Evolutionary conservation across 139 green algal species (phyloP), one percentile per base, ranked within the genome.

Genomic region (Chloropicon primus): DNA sequence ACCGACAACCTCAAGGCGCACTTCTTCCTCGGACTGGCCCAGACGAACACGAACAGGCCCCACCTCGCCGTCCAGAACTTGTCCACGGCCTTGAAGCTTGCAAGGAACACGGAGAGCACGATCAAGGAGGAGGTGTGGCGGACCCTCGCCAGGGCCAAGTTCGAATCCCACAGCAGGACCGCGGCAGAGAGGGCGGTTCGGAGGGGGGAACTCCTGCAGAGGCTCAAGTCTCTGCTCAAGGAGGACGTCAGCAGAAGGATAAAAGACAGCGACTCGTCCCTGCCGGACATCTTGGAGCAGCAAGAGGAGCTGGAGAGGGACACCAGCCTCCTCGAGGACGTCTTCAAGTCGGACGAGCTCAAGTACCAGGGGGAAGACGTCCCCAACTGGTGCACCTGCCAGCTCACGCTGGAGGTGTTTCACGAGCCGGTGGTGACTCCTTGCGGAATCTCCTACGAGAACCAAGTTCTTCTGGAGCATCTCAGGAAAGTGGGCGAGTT

Each of bases 61-160:
- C 29, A 25, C 0, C 24, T 77, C 5, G 79, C 83, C 1, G 78
- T 80, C 1, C 21, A 28, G 1, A 84, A 89, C 77, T 74, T 89
- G 22, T 26, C 62, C 28, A 85, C 86, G 83, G 87, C 89, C 2
- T 77, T 91, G 24, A 87, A 92, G 25, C 28, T 79, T 2, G 89
- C 87, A 0, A 80, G 87, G 0, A 83, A 90, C 77, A 78, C 81
- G 27, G 83, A 85, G 21, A 87, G 91, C 82, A 72, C 2, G 27
- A 93, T 91, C 72, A 90, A 89, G 80, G 88, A 92, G 72, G 83
- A 89, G 73, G 90, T 93, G 28, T 92, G 85, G 85, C 80, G 78
- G 1, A 81, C 86, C 78, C 81, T 92, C 24, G 88, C 86, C 2
- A 72, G 75, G 10, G 80, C 85, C 29, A 88, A 86, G 78, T 89